These are phyloP conservation scores for Cryptococcus jaspeensis DNA, from an alignment of 1,284 basidiomycete species.

Conservation along the genomic window DNA sequence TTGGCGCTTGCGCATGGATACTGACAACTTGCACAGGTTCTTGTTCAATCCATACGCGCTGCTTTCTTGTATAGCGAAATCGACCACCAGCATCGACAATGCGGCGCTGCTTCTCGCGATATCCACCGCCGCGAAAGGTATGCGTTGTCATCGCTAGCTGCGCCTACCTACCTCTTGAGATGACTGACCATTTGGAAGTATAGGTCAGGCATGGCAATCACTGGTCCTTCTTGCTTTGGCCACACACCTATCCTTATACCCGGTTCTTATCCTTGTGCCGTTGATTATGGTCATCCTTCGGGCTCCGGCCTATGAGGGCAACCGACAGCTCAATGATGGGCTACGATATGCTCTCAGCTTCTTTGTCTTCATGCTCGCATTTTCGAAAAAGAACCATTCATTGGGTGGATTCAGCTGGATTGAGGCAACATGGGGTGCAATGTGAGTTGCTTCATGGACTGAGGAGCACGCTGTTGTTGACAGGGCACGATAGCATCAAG, in stretches of 20 bases:
- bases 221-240: constrained; percentile 68
- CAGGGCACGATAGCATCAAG: constrained; percentile 56
- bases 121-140: constrained; percentile 70
- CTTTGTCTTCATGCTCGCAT: background rate
- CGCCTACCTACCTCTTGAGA: background rate
- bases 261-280: constrained; percentile 66
- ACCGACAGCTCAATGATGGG: background rate
- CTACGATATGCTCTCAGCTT: background rate
- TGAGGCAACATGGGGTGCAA: constrained; percentile 74
- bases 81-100: constrained; percentile 78
- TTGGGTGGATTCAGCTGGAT: constrained; percentile 60
- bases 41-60: constrained; percentile 85
- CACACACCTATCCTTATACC: constrained; percentile 69
- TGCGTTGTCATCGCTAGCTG: constrained; percentile 8
- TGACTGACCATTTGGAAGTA: constrained; percentile 53
- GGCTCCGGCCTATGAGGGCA: background rate
- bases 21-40: constrained; percentile 58
- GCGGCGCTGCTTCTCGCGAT: constrained; percentile 65
- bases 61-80: constrained; percentile 72
- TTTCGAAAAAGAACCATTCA: constrained; percentile 2
- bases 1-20: background rate
- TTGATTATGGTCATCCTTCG: constrained; percentile 61
- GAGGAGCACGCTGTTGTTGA: background rate
- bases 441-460: constrained; percentile 57
- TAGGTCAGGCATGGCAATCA: constrained; percentile 30